These are phyloP conservation scores for Ophiostoma quercus DNA, from an alignment of 2,329 filamentous ascomycete species.

Conservation along the genomic window DNA sequence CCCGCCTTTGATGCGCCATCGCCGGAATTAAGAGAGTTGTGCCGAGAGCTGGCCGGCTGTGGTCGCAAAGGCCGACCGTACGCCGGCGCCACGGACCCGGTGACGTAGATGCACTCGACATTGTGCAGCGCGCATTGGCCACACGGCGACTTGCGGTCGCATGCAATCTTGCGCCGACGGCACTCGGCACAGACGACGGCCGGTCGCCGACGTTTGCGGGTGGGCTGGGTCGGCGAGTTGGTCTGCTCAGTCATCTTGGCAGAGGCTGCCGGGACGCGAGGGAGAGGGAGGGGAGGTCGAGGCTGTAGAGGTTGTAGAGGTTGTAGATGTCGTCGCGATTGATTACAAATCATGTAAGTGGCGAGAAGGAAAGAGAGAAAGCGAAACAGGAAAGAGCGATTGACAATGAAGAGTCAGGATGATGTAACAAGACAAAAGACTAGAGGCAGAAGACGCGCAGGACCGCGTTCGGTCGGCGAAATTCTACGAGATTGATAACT, in stretches of 20 bases:
- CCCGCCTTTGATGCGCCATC: neutral
- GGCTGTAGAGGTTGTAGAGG: neutral
- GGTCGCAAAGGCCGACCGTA: slow-evolving; percentile 25
- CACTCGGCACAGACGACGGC: slow-evolving; percentile 53
- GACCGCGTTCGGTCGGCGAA: neutral
- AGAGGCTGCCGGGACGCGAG: neutral
- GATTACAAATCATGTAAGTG: neutral
- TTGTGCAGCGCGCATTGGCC: slow-evolving; percentile 53
- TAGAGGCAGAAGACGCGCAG: neutral
- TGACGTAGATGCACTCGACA: slow-evolving; percentile 48
- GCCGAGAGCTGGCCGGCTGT: neutral
- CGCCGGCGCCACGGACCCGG: slow-evolving; percentile 30
- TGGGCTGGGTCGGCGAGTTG: slow-evolving; percentile 12
- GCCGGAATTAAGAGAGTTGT: neutral
- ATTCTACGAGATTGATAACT: neutral
- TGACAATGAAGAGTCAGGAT: neutral
- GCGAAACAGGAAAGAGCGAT: neutral
- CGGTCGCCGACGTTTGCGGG: slow-evolving; percentile 32
- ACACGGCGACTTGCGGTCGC: slow-evolving; percentile 54
- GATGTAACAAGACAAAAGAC: neutral
- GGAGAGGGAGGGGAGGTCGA: neutral
- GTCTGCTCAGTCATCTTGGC: neutral
- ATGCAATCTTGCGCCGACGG: slow-evolving; percentile 55
- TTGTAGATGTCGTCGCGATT: neutral
- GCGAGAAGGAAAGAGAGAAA: neutral